Percentiles rank a stretch among this genome's conserved stretches.
Evolutionary conservation across 352 stramenopile genomes (phyloP).

Genomic region (Globisporangium solare): DNA sequence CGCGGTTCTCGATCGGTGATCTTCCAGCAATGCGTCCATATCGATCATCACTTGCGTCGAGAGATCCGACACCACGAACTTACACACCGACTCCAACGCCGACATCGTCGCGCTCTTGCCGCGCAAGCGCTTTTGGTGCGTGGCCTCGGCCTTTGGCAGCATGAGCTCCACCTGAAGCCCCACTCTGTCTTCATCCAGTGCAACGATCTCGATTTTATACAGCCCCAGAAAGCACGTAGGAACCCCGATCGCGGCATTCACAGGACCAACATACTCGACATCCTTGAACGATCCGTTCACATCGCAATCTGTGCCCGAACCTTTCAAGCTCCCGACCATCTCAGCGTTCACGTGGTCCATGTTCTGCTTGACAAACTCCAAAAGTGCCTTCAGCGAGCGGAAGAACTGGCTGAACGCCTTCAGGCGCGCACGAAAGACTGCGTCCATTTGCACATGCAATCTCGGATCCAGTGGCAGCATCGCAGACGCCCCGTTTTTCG

Average conservation of each 20-base stretch:
- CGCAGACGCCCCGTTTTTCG: not conserved
- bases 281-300: conserved; percentile 60
- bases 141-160: conserved; percentile 20
- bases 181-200: conserved; percentile 29
- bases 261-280: conserved; percentile 44
- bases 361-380: conserved; percentile 58
- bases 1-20: conserved; percentile 30
- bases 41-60: conserved; percentile 52
- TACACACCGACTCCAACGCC: conserved; percentile 28
- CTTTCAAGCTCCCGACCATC: conserved; percentile 39
- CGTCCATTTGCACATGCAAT: conserved; percentile 38
- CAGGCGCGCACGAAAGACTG: conserved; percentile 35
- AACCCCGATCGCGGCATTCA: conserved; percentile 41
- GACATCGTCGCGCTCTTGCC: conserved; percentile 8
- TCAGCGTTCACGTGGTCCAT: conserved; percentile 50
- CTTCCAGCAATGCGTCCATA: conserved; percentile 45
- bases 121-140: conserved; percentile 3
- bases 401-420: conserved; percentile 63
- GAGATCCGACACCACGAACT: conserved; percentile 42
- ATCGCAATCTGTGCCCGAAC: conserved; percentile 45
- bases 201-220: conserved; percentile 48
- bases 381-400: conserved; percentile 36
- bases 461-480: conserved; percentile 37
- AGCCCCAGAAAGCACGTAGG: conserved; percentile 54
- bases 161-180: conserved; percentile 57